Conservation (phyloP, 2,329 filamentous ascomycete genomes). For the Aspergillus ibericus region DNA sequence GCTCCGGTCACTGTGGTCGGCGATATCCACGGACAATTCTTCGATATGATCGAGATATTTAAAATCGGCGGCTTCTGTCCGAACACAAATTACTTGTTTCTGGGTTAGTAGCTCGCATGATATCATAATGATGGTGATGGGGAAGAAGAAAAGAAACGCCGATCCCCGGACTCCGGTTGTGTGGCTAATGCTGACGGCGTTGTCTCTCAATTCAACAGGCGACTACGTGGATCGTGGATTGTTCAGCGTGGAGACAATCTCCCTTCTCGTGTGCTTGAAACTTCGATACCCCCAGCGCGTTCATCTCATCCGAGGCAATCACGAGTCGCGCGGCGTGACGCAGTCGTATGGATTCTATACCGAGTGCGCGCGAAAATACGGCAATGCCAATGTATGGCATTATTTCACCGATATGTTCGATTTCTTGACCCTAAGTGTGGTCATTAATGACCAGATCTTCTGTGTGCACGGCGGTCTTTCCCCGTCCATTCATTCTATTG, state of each 20-base stretch:
- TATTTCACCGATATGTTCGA: constrained; percentile 99
- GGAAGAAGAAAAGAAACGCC: not conserved
- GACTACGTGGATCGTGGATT: constrained; percentile 98
- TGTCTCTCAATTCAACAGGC: constrained; percentile 52
- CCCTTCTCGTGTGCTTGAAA: constrained; percentile 93
- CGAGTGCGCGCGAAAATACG: constrained; percentile 96
- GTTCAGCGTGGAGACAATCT: constrained; percentile 98
- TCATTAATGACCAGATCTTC: constrained; percentile 98
- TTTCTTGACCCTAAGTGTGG: constrained; percentile 91
- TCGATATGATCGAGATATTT: constrained; percentile 98
- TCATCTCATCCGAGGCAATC: constrained; percentile 94
- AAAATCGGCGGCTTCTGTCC: constrained; percentile 96
- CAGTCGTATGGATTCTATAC: constrained; percentile 99
- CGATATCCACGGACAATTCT: constrained; percentile 98
- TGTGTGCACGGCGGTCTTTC: constrained; percentile 94
- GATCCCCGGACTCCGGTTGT: not conserved
- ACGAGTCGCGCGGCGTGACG: constrained; percentile 95
- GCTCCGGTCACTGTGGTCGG: constrained; percentile 96
- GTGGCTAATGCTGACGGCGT: constrained; percentile 2
- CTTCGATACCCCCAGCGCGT: constrained; percentile 94
- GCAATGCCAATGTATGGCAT: constrained; percentile 98
- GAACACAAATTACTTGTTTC: constrained; percentile 96
- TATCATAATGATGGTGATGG: not conserved
- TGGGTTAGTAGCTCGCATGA: constrained; percentile 59
- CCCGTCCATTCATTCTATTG: constrained; percentile 93